Conservation (phyloP, 345 rosid genomes). For the Stellera chamaejasme region DNA sequence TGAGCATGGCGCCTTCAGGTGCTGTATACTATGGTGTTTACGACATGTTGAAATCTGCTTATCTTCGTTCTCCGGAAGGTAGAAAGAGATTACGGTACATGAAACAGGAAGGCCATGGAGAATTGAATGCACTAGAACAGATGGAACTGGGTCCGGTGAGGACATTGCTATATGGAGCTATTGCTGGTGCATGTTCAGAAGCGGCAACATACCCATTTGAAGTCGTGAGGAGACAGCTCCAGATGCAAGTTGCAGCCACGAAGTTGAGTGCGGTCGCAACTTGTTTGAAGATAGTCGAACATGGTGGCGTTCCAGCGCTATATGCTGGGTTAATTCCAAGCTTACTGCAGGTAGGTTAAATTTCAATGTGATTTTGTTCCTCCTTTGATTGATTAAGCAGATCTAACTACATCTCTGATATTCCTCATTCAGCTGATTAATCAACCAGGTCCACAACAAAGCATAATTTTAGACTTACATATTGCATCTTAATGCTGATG, state of each 20-base stretch:
- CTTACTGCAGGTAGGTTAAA: constrained; percentile 63
- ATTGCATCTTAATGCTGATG: too few relatives aligned
- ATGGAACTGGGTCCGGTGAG: constrained; percentile 74
- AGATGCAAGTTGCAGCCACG: constrained; percentile 62
- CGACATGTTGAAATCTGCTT: constrained; percentile 72
- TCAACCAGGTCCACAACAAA: too few relatives aligned
- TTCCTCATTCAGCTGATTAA: too few relatives aligned
- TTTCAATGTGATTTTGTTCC: not conserved
- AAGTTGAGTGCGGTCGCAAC: constrained; percentile 60
- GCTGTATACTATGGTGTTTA: constrained; percentile 94
- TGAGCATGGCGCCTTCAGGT: constrained; percentile 88
- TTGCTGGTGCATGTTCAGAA: constrained; percentile 87
- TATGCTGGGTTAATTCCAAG: constrained; percentile 83
- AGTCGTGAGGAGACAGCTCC: constrained; percentile 90
- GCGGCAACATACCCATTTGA: constrained; percentile 94
- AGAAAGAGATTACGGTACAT: constrained; percentile 52
- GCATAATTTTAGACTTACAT: too few relatives aligned
- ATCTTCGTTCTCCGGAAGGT: constrained; percentile 77
- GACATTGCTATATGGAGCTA: constrained; percentile 79
- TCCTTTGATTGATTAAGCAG: not conserved
- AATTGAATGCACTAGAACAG: constrained; percentile 62
- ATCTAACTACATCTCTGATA: too few relatives aligned
- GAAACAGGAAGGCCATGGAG: constrained; percentile 48
- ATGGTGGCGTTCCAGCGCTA: constrained; percentile 83
- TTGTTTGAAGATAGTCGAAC: constrained; percentile 56